Percentiles rank a stretch among this genome's conserved stretches.
These are phyloP conservation scores for Sporothrix humicola DNA, from an alignment of 2,329 filamentous ascomycete genomes.

Conservation along the genomic window DNA sequence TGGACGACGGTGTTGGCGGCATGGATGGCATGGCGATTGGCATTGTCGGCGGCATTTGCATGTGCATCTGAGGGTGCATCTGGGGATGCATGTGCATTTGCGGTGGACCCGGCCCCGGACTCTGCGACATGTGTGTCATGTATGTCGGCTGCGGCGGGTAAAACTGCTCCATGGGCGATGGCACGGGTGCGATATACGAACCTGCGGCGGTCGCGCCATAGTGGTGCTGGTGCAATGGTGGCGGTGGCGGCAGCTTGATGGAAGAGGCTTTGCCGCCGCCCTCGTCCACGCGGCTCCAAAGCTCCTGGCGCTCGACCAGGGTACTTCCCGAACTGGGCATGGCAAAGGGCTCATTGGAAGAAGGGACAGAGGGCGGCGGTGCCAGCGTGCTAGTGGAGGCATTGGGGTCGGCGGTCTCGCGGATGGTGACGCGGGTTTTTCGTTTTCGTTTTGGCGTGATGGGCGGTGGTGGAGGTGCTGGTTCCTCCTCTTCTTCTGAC, in stretches of 20 bases:
- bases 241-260: slow-evolving; percentile 8
- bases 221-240: neutral
- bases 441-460: slow-evolving; percentile 22
- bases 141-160: slow-evolving; percentile 20
- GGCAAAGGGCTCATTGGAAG: neutral
- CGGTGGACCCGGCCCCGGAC: neutral
- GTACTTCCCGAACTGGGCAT: slow-evolving; percentile 18
- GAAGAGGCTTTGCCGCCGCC: slow-evolving; percentile 3
- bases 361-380: slow-evolving; percentile 9
- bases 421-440: slow-evolving; percentile 4
- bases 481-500: neutral
- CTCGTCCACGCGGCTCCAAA: slow-evolving; percentile 33
- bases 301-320: slow-evolving; percentile 28
- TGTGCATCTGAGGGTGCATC: no score
- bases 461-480: neutral
- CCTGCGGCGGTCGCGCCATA: neutral
- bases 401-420: slow-evolving; percentile 5
- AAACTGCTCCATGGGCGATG: neutral
- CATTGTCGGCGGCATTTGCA: no score
- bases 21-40: no score
- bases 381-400: slow-evolving; percentile 16
- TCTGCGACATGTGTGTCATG: slow-evolving; percentile 5
- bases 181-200: neutral
- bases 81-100: no score
- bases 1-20: no score